Conservation (phyloP, 116 monocot species). For the Zostera marina region DNA sequence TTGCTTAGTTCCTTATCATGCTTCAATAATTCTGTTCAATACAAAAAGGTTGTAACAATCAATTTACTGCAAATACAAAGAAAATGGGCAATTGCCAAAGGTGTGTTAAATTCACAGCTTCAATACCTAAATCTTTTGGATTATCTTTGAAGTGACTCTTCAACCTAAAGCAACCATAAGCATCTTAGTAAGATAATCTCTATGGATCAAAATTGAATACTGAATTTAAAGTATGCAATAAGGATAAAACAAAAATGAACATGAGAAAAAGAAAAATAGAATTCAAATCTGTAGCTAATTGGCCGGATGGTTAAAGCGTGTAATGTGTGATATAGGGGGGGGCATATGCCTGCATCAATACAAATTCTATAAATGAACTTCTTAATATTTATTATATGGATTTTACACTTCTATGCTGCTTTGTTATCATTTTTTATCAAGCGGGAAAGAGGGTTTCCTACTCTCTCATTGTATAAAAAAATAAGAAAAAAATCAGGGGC, state of each 20-base stretch:
- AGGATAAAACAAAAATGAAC: background rate
- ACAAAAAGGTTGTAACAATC: background rate
- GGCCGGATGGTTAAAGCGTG: too few species aligned
- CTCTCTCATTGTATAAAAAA: too few species aligned
- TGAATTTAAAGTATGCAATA: background rate
- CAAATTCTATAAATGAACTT: too few species aligned
- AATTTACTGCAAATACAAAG: background rate
- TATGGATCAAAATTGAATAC: background rate
- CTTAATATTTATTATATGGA: too few species aligned
- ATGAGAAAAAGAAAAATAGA: too few species aligned
- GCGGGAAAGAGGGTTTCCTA: too few species aligned
- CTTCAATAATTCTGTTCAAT: conserved; percentile 57
- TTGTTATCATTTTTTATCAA: too few species aligned
- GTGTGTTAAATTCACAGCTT: background rate
- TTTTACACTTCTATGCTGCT: too few species aligned
- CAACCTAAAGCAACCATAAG: conserved; percentile 28
- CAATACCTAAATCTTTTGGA: conserved; percentile 73
- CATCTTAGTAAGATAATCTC: background rate
- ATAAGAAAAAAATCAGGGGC: too few species aligned
- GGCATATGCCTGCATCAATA: too few species aligned
- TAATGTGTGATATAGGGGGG: too few species aligned
- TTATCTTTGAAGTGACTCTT: conserved; percentile 89
- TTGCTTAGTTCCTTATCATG: conserved; percentile 82
- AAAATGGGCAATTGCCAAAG: background rate
- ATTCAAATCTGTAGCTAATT: too few species aligned